Base-by-base conservation (phyloP, 78 protist genomes). In the Mastigamoeba balamuthi region DNA sequence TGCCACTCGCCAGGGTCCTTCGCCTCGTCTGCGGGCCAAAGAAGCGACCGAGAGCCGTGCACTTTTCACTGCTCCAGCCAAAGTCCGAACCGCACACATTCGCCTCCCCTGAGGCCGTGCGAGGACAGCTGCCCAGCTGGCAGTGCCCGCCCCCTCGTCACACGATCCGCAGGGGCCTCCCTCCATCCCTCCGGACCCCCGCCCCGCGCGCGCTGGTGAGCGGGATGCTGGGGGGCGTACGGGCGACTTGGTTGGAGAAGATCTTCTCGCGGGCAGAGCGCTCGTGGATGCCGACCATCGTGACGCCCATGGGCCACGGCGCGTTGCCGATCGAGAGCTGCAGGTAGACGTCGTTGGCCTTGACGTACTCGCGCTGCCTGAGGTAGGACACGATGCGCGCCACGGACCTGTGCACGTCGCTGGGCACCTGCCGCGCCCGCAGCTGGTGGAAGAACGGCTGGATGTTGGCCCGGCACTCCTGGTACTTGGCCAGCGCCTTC, bases 281-380 rank as follows among this genome's bases (percentile, higher is more conserved):
- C 58, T 80, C 84, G 75, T 94, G 97, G 75, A 92, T 91, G 52
- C 95, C 93, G 37, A 92, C 93, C 92, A 77, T 91, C 3, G 88
- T 86, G 23, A 86, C 93, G 36, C 89, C 89, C 83, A 93, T 83
- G 0, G 96, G 95, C 98, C 98, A 95, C 1, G 98, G 86, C 4
- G 97, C 92, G 72, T 94, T 95, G 10, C 98, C 98, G 36, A 95
- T 95, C 2, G 97, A 75, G 84, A 92, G 29, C n/a, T 37, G 76
- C 38, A 93, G 44, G 73, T 95, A 95, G 17, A 66, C 70, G 72
- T 92, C 91, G 38, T 40, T 33, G 2, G 95, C 95, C 25, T 76
- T 72, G 3, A 72, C 40, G 66, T 91, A 93, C 65, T 92, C 92
- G n/a, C 91, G 72, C 6, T 72, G 28, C 43, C 69, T 8, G 35